Evolutionary conservation across 345 rosid genomes (phyloP), one percentile per base, ranked within the genome.

Genomic region (Gossypioides kirkii): DNA sequence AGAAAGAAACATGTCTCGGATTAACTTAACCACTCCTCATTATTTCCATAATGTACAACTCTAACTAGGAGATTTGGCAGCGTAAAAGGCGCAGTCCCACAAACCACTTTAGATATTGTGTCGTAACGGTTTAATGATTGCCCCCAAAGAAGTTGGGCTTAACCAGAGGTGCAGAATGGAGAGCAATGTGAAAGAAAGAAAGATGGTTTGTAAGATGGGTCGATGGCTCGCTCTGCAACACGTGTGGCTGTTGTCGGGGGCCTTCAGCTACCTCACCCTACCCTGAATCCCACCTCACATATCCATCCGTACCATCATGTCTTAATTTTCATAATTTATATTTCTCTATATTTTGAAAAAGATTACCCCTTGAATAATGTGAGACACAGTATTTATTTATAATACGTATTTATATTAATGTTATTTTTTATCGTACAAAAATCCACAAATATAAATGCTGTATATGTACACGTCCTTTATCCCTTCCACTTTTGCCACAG

Each of bases 201-300:
- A 0, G 14, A 70, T 13, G 45, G 50, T 43, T 64, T 61, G 50
- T 11, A 46, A 0, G 14, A 70, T 13, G 45, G 50, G 45, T 64
- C 64, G 20, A 23, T 36, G 61, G 73, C 74, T 17, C 41, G 55
- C 56, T 69, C 71, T 10, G 45, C 58, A 46, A 77, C 84, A 75
- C 81, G 82, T 53, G 81, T 70, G 68, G 10, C 2, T 22, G n/a
- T 4, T 0, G 0, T 1, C 6, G 77, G 82, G 77, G 1, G 75
- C 82, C 73, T 53, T 41, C 71, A 76, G 70, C 81, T 72, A 70
- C 82, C 82, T 78, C 84, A 80, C 77, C 87, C 82, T 70, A 80
- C 80, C 53, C 82, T 78, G 79, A 82, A 79, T 74, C 77, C 74
- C 32, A 77, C 73, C 86, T 86, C 86, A 76, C 74, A 64, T 71